These are phyloP conservation scores for Rubia balearica DNA, from an alignment of 305 asterid species.

Conservation along the genomic window DNA sequence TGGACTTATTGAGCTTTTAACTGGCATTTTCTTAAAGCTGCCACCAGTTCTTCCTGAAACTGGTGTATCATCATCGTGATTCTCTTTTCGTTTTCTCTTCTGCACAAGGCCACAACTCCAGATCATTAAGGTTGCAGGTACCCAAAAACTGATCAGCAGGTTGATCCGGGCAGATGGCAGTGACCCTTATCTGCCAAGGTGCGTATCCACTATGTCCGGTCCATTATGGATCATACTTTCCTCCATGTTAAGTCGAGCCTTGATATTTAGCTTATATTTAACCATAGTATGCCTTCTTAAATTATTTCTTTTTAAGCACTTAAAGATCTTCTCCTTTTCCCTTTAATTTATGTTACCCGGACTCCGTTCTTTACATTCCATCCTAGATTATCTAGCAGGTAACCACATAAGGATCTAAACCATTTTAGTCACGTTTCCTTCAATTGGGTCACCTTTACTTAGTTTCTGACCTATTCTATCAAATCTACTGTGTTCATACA, in stretches of 20 bases:
- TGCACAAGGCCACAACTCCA: conserved; percentile 21
- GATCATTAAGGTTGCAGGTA: neutral
- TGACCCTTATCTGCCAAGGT: too few species aligned
- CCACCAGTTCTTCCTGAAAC: conserved; percentile 25
- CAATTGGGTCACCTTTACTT: too few species aligned
- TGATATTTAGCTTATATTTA: neutral
- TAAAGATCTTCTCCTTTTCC: neutral
- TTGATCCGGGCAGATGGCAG: too few species aligned
- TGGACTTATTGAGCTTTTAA: conserved; percentile 23
- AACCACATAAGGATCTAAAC: too few species aligned
- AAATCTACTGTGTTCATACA: neutral
- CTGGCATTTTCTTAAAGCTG: conserved; percentile 18
- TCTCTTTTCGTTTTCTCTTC: conserved; percentile 42
- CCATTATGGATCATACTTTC: neutral
- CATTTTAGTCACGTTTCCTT: too few species aligned
- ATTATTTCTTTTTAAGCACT: too few species aligned
- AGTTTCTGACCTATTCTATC: neutral
- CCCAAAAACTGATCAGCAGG: neutral
- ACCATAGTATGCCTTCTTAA: neutral
- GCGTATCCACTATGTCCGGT: too few species aligned
- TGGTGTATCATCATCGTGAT: conserved; percentile 20
- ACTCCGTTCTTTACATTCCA: neutral
- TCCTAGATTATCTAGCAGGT: too few species aligned
- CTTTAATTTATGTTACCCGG: neutral
- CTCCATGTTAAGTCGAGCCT: neutral